phyloP scores from a whole-genome alignment of 139 green algal species.

The Chlorella sp. region DNA sequence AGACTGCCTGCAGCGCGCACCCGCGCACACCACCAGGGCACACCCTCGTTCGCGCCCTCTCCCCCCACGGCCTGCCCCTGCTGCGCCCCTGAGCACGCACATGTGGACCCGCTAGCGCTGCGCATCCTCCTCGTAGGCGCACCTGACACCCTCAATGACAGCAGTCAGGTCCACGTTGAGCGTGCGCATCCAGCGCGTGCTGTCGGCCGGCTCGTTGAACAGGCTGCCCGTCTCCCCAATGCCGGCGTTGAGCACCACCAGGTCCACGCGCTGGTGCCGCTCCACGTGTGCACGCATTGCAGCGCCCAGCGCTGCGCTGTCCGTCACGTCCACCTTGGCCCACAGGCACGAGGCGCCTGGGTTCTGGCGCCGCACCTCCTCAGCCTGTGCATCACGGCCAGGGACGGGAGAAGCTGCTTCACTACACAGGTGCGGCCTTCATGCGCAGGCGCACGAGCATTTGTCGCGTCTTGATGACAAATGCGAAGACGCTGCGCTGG shows the following conservation, averaged over 20 bases:
- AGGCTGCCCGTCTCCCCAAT: slow-evolving; percentile 53
- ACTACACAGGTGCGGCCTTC: not conserved
- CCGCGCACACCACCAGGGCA: not conserved
- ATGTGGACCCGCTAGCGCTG: too few relatives aligned
- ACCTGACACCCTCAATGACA: slow-evolving; percentile 32
- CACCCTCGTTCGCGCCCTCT: not conserved
- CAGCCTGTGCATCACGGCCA: not conserved
- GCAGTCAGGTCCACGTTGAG: slow-evolving; percentile 69
- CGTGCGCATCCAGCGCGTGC: slow-evolving; percentile 33
- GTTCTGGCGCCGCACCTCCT: not conserved
- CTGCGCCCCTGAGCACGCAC: too few relatives aligned
- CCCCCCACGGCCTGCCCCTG: too few relatives aligned
- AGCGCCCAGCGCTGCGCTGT: slow-evolving; percentile 21
- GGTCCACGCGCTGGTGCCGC: slow-evolving; percentile 30
- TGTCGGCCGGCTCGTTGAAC: slow-evolving; percentile 19
- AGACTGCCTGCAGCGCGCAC: not conserved
- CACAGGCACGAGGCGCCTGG: not conserved
- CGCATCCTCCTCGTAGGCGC: too few relatives aligned
- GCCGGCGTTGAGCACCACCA: slow-evolving; percentile 70
- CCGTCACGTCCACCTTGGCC: slow-evolving; percentile 31
- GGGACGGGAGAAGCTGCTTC: not conserved
- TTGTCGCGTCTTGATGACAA: too few relatives aligned
- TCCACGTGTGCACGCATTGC: slow-evolving; percentile 43
- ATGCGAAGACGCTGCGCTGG: too few relatives aligned
- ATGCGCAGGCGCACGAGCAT: too few relatives aligned